Percentiles rank a stretch among this genome's conserved stretches.
These are phyloP conservation scores for Serendipita indica DNA, from an alignment of 768 basidiomycete species.

Conservation along the genomic window DNA sequence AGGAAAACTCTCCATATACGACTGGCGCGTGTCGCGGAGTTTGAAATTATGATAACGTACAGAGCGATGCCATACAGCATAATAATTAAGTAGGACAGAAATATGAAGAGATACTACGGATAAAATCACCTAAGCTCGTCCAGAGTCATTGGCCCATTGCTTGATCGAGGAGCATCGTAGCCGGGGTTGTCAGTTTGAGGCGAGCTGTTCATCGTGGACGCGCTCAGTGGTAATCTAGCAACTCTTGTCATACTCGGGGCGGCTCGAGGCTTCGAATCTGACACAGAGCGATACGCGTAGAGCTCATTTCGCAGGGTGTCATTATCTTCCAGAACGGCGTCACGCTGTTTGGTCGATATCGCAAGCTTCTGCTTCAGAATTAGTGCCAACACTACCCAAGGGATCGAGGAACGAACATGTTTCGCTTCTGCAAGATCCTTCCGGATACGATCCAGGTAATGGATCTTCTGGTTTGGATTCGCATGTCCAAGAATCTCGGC, in stretches of 20 bases:
- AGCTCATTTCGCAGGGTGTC: constrained; percentile 39
- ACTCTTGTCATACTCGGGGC: constrained; percentile 29
- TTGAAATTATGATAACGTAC: neutral
- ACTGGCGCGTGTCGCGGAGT: neutral
- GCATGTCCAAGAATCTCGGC: constrained; percentile 73
- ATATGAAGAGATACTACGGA: neutral
- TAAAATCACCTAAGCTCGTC: neutral
- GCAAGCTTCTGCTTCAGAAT: constrained; percentile 32
- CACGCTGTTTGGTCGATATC: constrained; percentile 33
- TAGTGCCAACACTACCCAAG: neutral
- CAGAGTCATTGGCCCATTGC: neutral
- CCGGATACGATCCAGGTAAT: constrained; percentile 74
- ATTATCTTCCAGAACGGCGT: constrained; percentile 30
- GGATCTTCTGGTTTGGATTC: constrained; percentile 73
- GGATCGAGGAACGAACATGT: constrained; percentile 39
- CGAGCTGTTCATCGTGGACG: constrained; percentile 1
- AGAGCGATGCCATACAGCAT: neutral
- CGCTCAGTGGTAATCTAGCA: constrained; percentile 18
- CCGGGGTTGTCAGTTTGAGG: neutral
- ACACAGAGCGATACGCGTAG: constrained; percentile 45
- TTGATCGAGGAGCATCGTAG: neutral
- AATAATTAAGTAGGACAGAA: neutral
- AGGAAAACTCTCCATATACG: no score
- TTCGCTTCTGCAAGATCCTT: constrained; percentile 66
- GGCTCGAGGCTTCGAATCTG: constrained; percentile 40